phyloP scores from a whole-genome alignment of 2,329 filamentous ascomycete species.

The Aspergillus sp. region DNA sequence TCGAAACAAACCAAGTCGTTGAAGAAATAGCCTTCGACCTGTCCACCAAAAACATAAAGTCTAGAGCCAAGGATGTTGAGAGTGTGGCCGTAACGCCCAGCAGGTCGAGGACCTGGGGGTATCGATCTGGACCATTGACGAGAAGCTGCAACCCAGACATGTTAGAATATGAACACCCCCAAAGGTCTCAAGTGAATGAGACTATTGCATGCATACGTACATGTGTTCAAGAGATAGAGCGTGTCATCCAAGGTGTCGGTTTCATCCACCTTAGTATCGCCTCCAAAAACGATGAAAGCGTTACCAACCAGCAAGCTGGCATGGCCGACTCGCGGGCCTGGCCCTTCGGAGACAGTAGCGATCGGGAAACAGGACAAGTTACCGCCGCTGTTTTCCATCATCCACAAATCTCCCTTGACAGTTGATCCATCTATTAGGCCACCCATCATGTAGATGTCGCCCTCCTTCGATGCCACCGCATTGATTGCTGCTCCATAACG shows the following conservation, averaged over 20 bases:
- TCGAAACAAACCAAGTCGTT: constrained; percentile 96
- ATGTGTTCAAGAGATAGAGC: constrained; percentile 93
- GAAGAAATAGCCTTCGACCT: constrained; percentile 97
- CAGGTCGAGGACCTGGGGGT: constrained; percentile 79
- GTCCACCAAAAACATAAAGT: constrained; percentile 95
- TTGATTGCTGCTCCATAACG: constrained; percentile 98
- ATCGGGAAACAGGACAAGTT: constrained; percentile 90
- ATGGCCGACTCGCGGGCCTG: constrained; percentile 92
- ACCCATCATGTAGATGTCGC: constrained; percentile 96
- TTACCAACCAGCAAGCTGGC: constrained; percentile 93
- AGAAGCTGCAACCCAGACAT: constrained; percentile 65
- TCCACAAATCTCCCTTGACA: constrained; percentile 96
- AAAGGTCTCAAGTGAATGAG: neutral
- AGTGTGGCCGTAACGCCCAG: constrained; percentile 93
- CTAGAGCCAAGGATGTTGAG: constrained; percentile 96
- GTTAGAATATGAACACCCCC: constrained; percentile 18
- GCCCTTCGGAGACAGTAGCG: constrained; percentile 87
- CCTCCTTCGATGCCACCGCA: constrained; percentile 87
- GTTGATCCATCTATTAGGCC: constrained; percentile 92
- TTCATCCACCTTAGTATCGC: constrained; percentile 96
- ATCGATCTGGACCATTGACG: constrained; percentile 96
- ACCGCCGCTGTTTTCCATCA: constrained; percentile 83
- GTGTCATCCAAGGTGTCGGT: constrained; percentile 91
- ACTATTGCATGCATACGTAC: constrained; percentile 59
- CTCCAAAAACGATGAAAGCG: constrained; percentile 97